Evolutionary conservation across 2,329 filamentous ascomycete species (phyloP).

Genomic region (Penicillium sp.): DNA sequence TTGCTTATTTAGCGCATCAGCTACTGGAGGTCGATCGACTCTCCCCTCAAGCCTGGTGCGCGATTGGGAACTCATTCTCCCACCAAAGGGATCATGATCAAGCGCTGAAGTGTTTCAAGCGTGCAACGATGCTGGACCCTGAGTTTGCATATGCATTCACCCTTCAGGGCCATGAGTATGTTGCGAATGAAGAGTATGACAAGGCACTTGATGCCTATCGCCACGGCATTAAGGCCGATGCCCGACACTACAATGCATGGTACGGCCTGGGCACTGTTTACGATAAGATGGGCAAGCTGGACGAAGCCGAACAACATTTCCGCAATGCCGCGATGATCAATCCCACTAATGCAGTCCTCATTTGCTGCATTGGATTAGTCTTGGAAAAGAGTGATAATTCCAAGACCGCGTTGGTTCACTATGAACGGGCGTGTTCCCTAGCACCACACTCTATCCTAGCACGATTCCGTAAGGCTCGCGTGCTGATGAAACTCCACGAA

Average conservation of each 20-base stretch:
- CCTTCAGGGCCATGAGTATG: constrained; percentile 91
- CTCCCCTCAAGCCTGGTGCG: constrained; percentile 94
- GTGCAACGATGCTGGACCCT: constrained; percentile 85
- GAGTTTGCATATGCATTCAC: constrained; percentile 95
- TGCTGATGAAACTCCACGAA: constrained; percentile 72
- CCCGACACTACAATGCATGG: constrained; percentile 96
- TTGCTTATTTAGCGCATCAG: constrained; percentile 89
- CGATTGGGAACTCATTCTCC: constrained; percentile 91
- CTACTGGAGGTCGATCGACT: constrained; percentile 83
- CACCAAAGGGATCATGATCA: constrained; percentile 90
- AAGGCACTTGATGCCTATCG: constrained; percentile 88
- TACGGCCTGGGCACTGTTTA: constrained; percentile 83
- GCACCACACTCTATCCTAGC: constrained; percentile 79
- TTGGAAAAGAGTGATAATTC: constrained; percentile 86
- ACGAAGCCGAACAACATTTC: constrained; percentile 90
- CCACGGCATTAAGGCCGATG: constrained; percentile 79
- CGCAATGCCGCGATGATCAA: constrained; percentile 85
- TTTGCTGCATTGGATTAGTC: constrained; percentile 88
- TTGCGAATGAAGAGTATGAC: constrained; percentile 95
- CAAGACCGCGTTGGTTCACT: constrained; percentile 74
- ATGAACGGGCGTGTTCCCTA: constrained; percentile 76
- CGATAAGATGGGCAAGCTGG: constrained; percentile 85
- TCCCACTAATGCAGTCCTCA: constrained; percentile 86
- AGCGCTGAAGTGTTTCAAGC: constrained; percentile 89
- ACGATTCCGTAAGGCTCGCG: constrained; percentile 88